A percentile compares a stretch with the other conserved stretches of the same genome.
Conservation (phyloP, 2,329 filamentous ascomycete genomes). For the Sclerotinia spermophila region DNA sequence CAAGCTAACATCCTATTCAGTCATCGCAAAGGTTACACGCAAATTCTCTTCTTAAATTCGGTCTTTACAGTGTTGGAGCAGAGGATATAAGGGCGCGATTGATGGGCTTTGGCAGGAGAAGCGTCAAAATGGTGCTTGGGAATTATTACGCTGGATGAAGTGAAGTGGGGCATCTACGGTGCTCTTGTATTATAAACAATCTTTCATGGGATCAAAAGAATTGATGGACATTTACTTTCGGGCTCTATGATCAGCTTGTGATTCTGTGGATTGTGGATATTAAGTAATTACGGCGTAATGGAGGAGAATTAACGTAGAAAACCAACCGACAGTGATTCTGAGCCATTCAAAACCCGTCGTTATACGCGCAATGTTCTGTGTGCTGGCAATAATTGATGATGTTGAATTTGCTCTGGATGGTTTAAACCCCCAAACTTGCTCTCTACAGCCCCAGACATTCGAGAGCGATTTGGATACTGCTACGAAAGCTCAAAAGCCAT, state of each 20-base stretch:
- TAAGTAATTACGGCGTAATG: background rate
- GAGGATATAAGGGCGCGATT: conserved; percentile 1
- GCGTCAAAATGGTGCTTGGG: conserved; percentile 3
- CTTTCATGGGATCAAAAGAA: conserved; percentile 15
- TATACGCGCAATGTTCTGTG: background rate
- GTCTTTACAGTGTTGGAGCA: conserved; percentile 7
- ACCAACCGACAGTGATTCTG: background rate
- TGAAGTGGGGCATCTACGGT: conserved; percentile 1
- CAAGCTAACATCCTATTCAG: conserved; percentile 44
- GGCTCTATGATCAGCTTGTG: background rate
- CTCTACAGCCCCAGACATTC: background rate
- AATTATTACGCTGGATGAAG: background rate
- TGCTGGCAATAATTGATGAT: background rate
- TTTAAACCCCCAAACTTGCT: background rate
- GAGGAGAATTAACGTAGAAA: background rate
- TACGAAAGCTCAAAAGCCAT: background rate
- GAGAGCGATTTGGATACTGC: background rate
- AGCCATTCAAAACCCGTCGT: background rate
- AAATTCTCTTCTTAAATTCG: conserved; percentile 58
- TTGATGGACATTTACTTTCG: conserved; percentile 8
- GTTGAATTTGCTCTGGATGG: background rate
- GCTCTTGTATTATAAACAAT: conserved; percentile 20
- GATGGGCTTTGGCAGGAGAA: background rate
- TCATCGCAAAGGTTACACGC: conserved; percentile 92
- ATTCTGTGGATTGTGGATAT: background rate